Conservation (phyloP, 345 rosid genomes). For the Mangifera indica region DNA sequence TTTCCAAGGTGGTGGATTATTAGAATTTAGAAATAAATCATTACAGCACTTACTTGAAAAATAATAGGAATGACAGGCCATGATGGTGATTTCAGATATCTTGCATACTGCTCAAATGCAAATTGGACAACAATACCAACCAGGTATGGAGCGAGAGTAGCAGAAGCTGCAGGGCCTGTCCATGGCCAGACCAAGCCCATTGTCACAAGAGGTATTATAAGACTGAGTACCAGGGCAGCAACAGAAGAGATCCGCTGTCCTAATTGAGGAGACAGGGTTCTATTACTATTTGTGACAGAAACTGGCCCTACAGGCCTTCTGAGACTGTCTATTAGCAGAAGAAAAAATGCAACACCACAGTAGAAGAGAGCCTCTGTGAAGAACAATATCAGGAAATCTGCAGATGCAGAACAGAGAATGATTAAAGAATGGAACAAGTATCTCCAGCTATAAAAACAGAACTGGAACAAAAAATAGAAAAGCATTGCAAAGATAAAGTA, state of each 20-base stretch:
- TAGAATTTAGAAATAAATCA: not conserved
- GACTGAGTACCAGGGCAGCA: conserved; percentile 85
- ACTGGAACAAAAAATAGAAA: not conserved
- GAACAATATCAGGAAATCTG: conserved; percentile 96
- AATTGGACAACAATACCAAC: conserved; percentile 95
- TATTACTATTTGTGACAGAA: conserved; percentile 23
- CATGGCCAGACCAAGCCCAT: conserved; percentile 99
- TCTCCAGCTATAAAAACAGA: not conserved
- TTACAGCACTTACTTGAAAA: conserved; percentile 62
- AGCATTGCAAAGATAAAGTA: not conserved
- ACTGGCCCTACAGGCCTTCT: conserved; percentile 44
- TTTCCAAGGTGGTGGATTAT: not conserved
- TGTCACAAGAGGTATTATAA: conserved; percentile 87
- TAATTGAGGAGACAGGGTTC: conserved; percentile 41
- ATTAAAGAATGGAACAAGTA: conserved; percentile 14
- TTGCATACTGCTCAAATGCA: conserved; percentile 88
- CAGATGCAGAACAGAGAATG: conserved; percentile 23
- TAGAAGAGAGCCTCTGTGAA: conserved; percentile 98
- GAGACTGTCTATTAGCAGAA: conserved; percentile 59
- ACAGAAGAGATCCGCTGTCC: conserved; percentile 84
- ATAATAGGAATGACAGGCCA: conserved; percentile 72
- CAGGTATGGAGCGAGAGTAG: conserved; percentile 94
- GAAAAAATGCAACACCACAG: conserved; percentile 77
- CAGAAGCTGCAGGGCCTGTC: conserved; percentile 99
- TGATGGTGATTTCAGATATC: conserved; percentile 70